Percentiles rank a stretch among this genome's conserved stretches.
Evolutionary conservation across 805 yeast genomes (phyloP).

Genomic region (Priceomyces haplophilus): DNA sequence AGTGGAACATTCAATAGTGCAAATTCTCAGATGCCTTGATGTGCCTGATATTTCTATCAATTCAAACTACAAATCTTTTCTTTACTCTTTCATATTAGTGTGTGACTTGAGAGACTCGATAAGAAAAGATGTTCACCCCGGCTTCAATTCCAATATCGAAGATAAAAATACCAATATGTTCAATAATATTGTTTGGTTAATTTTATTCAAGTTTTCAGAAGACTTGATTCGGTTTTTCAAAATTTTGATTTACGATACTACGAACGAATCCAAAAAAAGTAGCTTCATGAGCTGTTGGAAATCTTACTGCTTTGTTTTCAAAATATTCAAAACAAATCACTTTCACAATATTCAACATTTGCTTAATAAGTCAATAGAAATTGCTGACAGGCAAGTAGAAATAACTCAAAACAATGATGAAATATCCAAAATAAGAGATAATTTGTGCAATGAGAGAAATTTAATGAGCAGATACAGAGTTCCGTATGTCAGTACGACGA

Average conservation of each 20-base stretch:
- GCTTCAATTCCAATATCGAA: slow-evolving; percentile 20
- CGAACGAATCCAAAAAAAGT: background rate
- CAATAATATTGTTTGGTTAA: slow-evolving; percentile 19
- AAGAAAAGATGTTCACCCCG: slow-evolving; percentile 16
- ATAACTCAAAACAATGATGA: slow-evolving; percentile 5
- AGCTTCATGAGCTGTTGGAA: slow-evolving; percentile 14
- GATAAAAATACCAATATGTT: slow-evolving; percentile 7
- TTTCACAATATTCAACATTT: slow-evolving; percentile 15
- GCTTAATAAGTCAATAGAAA: slow-evolving; percentile 12
- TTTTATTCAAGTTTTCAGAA: slow-evolving; percentile 14
- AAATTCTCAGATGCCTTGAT: slow-evolving; percentile 2
- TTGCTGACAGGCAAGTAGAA: slow-evolving; percentile 14
- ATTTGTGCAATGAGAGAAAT: slow-evolving; percentile 1
- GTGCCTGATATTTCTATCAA: slow-evolving; percentile 7
- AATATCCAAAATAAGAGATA: slow-evolving; percentile 3
- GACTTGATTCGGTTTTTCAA: slow-evolving; percentile 13
- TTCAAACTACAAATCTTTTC: slow-evolving; percentile 10
- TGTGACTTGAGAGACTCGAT: slow-evolving; percentile 17
- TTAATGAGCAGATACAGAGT: slow-evolving; percentile 1
- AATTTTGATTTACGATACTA: slow-evolving; percentile 5
- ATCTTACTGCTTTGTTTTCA: slow-evolving; percentile 17
- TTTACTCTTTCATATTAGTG: slow-evolving; percentile 20
- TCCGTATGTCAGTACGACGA: background rate
- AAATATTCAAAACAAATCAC: slow-evolving; percentile 17
- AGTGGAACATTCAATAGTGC: background rate